Conservation (phyloP, 495 filamentous ascomycete genomes). For the Recurvomyces mirabilis region DNA sequence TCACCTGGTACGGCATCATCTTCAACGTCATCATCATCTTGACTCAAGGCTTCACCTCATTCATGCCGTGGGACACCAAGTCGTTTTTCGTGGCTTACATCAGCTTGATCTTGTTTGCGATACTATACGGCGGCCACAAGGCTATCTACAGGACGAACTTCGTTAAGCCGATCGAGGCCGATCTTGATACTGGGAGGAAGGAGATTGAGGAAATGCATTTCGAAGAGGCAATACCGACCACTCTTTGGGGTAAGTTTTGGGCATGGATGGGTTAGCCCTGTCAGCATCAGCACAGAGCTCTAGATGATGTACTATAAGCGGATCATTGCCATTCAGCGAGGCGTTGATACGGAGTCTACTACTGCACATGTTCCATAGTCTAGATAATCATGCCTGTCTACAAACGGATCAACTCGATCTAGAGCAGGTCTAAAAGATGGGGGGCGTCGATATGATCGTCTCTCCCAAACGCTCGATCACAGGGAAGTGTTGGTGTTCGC, state of each 20-base stretch:
- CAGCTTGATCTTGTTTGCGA: conserved; percentile 45
- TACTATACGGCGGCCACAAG: conserved; percentile 29
- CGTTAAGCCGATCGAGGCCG: conserved; percentile 23
- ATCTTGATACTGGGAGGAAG: conserved; percentile 23
- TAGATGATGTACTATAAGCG: too few relatives aligned
- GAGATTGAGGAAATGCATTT: conserved; percentile 21
- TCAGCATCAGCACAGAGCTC: too few relatives aligned
- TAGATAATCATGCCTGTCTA: too few relatives aligned
- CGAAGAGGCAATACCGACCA: conserved; percentile 16
- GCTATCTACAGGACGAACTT: conserved; percentile 21
- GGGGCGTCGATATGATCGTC: too few relatives aligned
- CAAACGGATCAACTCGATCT: too few relatives aligned
- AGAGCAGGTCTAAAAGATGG: too few relatives aligned
- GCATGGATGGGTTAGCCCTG: conserved; percentile 10
- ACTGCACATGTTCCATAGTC: too few relatives aligned
- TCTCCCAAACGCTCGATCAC: too few relatives aligned
- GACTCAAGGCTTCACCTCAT: conserved; percentile 60
- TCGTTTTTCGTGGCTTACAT: conserved; percentile 41
- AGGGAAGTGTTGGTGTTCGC: too few relatives aligned
- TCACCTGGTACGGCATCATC: conserved; percentile 45
- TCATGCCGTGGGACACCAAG: conserved; percentile 46
- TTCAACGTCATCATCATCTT: conserved; percentile 55
- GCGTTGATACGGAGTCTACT: too few relatives aligned
- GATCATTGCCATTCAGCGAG: too few relatives aligned
- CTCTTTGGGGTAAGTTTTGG: conserved; percentile 7